Conservation (phyloP, 805 yeast species). For the Candida nemodendra region DNA sequence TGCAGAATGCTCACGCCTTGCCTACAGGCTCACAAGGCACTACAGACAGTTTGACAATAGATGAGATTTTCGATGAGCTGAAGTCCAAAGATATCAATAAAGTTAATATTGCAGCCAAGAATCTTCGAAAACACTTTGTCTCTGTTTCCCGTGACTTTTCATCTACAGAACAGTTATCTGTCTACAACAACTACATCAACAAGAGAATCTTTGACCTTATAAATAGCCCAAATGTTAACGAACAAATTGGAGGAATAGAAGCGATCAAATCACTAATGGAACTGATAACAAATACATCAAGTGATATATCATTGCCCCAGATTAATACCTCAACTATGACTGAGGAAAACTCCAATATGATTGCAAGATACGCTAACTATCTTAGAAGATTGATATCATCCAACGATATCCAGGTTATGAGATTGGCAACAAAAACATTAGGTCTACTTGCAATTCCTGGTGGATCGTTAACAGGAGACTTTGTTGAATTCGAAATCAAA, state of each 20-base stretch:
- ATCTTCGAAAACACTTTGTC: conserved; percentile 65
- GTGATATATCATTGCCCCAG: conserved; percentile 30
- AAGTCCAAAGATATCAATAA: conserved; percentile 42
- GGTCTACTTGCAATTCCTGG: conserved; percentile 91
- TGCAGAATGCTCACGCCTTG: conserved; percentile 3
- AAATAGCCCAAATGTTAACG: conserved; percentile 67
- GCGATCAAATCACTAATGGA: conserved; percentile 88
- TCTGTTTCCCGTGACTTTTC: conserved; percentile 71
- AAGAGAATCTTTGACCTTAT: conserved; percentile 82
- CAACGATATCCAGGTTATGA: conserved; percentile 81
- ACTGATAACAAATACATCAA: conserved; percentile 65
- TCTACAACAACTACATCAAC: conserved; percentile 83
- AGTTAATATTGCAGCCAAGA: conserved; percentile 59
- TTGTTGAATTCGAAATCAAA: conserved; percentile 89
- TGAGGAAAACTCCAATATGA: conserved; percentile 83
- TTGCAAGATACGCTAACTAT: conserved; percentile 89
- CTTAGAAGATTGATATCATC: conserved; percentile 77
- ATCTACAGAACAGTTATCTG: conserved; percentile 75
- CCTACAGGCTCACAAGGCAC: conserved; percentile 5
- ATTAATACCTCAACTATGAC: conserved; percentile 34
- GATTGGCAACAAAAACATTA: conserved; percentile 78
- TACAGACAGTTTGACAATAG: conserved; percentile 47
- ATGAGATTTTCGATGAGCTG: conserved; percentile 52
- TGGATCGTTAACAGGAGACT: conserved; percentile 84
- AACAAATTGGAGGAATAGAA: conserved; percentile 84